Evolutionary conservation across 2,329 filamentous ascomycete genomes (phyloP).

Genomic region (Talaromyces islandicus): DNA sequence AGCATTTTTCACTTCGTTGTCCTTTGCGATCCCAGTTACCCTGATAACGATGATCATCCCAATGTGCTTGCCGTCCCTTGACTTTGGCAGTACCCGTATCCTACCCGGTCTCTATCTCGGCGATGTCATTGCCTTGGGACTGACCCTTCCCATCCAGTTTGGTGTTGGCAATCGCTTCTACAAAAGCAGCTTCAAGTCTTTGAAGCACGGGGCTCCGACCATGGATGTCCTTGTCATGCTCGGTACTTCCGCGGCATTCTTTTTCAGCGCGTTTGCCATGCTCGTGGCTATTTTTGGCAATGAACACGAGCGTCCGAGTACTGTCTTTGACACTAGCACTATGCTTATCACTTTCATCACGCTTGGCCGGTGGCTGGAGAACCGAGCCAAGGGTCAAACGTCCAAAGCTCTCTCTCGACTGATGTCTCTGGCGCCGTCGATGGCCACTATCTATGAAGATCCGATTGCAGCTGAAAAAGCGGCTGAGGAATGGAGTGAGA

Average conservation of each 20-base stretch:
- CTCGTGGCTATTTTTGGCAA: constrained; percentile 67
- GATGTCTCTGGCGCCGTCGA: constrained; percentile 93
- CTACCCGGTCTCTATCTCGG: constrained; percentile 77
- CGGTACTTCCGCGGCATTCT: constrained; percentile 91
- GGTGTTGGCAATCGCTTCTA: constrained; percentile 95
- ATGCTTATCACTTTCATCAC: constrained; percentile 98
- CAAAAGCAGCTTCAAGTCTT: constrained; percentile 81
- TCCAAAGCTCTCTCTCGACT: constrained; percentile 87
- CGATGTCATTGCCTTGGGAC: constrained; percentile 72
- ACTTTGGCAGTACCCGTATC: constrained; percentile 66
- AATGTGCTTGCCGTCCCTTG: constrained; percentile 69
- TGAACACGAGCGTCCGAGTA: constrained; percentile 74
- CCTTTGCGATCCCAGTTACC: constrained; percentile 86
- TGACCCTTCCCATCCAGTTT: constrained; percentile 93
- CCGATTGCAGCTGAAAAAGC: constrained; percentile 89
- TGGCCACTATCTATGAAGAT: constrained; percentile 94
- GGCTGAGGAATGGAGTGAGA: constrained; percentile 64
- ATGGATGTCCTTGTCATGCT: constrained; percentile 97
- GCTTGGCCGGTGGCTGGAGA: constrained; percentile 85
- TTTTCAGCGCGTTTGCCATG: constrained; percentile 90
- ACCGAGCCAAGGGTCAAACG: constrained; percentile 90
- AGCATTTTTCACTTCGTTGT: constrained; percentile 70
- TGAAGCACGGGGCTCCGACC: constrained; percentile 85
- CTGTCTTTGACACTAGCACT: constrained; percentile 94
- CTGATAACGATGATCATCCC: constrained; percentile 89